Percentiles rank a stretch among this genome's conserved stretches.
Conservation (phyloP, 2,329 filamentous ascomycete genomes). For the Colletotrichum karsti region DNA sequence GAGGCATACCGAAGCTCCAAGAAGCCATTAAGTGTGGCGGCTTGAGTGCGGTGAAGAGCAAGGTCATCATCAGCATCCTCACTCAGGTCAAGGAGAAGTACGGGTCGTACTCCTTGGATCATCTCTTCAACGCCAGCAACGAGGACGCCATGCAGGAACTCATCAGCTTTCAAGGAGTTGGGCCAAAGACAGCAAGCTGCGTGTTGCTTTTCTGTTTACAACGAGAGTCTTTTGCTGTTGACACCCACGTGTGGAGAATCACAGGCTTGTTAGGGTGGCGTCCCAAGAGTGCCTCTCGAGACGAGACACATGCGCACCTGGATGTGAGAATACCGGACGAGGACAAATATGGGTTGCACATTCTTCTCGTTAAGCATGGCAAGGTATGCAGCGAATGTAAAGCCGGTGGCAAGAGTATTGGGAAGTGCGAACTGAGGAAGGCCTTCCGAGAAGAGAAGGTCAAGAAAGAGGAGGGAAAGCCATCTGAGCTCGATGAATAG, state of each 20-base stretch:
- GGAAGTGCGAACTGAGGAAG: slow-evolving; percentile 49
- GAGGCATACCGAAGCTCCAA: slow-evolving; percentile 49
- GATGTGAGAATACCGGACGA: slow-evolving; percentile 55
- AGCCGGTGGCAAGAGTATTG: slow-evolving; percentile 49
- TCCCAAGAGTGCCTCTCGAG: slow-evolving; percentile 47
- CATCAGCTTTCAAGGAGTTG: slow-evolving; percentile 58
- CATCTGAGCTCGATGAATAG: not conserved
- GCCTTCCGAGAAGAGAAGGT: slow-evolving; percentile 43
- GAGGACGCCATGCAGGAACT: slow-evolving; percentile 60
- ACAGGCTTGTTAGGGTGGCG: slow-evolving; percentile 59
- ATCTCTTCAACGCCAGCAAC: slow-evolving; percentile 51
- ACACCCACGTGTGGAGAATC: slow-evolving; percentile 61
- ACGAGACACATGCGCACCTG: slow-evolving; percentile 59
- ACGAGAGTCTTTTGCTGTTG: slow-evolving; percentile 58
- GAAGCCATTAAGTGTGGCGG: slow-evolving; percentile 77
- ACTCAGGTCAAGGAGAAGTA: slow-evolving; percentile 63
- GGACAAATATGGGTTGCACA: slow-evolving; percentile 59
- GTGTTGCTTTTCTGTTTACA: slow-evolving; percentile 60
- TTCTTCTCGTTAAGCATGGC: slow-evolving; percentile 58
- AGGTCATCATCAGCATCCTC: slow-evolving; percentile 75
- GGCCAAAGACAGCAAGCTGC: slow-evolving; percentile 63
- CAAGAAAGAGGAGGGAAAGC: slow-evolving; percentile 29
- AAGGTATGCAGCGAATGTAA: slow-evolving; percentile 54
- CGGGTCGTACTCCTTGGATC: slow-evolving; percentile 56
- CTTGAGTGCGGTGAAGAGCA: slow-evolving; percentile 76